phyloP scores from a whole-genome alignment of 495 filamentous ascomycete species.

The Tuber magnatum region DNA sequence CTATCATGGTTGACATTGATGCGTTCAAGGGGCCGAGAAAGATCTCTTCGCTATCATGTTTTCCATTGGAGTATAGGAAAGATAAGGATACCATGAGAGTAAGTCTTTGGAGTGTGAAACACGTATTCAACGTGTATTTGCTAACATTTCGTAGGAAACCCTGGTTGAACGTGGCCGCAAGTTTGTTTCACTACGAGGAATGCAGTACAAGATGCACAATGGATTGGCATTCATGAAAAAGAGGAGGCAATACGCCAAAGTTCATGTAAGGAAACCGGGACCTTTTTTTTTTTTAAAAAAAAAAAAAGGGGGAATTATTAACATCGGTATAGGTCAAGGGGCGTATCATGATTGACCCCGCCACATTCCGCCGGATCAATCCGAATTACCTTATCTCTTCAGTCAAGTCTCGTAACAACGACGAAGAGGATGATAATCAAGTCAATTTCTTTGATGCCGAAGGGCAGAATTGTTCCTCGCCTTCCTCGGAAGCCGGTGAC shows the following conservation, averaged over 20 bases:
- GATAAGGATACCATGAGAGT: conserved; percentile 56
- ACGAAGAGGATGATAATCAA: conserved; percentile 55
- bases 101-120: neutral
- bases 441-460: conserved; percentile 43
- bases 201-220: conserved; percentile 79
- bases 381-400: conserved; percentile 80
- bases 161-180: conserved; percentile 80
- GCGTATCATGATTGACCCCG: conserved; percentile 84
- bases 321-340: conserved; percentile 62
- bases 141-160: conserved; percentile 45
- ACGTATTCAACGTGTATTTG: neutral
- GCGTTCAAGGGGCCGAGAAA: conserved; percentile 77
- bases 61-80: conserved; percentile 76
- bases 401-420: conserved; percentile 68
- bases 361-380: conserved; percentile 76
- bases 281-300: neutral
- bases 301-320: neutral
- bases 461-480: conserved; percentile 13
- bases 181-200: conserved; percentile 70
- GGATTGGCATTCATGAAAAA: conserved; percentile 79
- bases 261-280: conserved; percentile 42
- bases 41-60: conserved; percentile 69
- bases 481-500: conserved; percentile 51
- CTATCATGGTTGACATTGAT: conserved; percentile 63
- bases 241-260: conserved; percentile 68